Evolutionary conservation across 2,329 filamentous ascomycete genomes (phyloP).

Genomic region (Didymellaceae sp.): DNA sequence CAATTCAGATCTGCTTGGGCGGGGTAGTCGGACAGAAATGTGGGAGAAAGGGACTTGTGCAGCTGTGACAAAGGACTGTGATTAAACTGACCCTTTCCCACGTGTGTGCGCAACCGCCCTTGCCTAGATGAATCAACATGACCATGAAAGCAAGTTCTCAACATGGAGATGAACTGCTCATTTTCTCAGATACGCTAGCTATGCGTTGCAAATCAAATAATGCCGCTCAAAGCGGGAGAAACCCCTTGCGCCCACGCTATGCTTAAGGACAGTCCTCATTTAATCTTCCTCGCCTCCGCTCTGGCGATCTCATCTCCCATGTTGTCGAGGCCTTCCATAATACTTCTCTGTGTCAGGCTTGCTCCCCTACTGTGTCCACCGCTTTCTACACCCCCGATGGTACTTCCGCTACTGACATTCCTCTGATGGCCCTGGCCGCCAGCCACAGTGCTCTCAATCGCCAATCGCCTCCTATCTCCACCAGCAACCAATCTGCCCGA

Average conservation of each 20-base stretch:
- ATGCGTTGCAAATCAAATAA: background rate
- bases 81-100: background rate
- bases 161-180: background rate
- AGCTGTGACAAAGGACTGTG: background rate
- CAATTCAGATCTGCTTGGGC: background rate
- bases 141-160: background rate
- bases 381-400: conserved; percentile 5
- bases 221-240: conserved; percentile 2
- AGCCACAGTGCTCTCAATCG: conserved; percentile 17
- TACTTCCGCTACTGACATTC: conserved; percentile 25
- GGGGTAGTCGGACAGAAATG: background rate
- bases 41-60: background rate
- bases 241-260: conserved; percentile 9
- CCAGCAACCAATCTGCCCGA: conserved; percentile 32
- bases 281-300: conserved; percentile 14
- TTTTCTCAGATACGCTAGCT: background rate
- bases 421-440: conserved; percentile 22
- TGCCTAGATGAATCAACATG: background rate
- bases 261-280: conserved; percentile 8
- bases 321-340: background rate
- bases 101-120: conserved; percentile 1
- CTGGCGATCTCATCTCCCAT: conserved; percentile 12
- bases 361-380: conserved; percentile 10
- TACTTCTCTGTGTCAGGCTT: conserved; percentile 4
- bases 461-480: conserved; percentile 23